A percentile compares a stretch with the other conserved stretches of the same genome.
These are phyloP conservation scores for Stromatinia cepivora DNA, from an alignment of 2,329 filamentous ascomycete species.

Conservation along the genomic window DNA sequence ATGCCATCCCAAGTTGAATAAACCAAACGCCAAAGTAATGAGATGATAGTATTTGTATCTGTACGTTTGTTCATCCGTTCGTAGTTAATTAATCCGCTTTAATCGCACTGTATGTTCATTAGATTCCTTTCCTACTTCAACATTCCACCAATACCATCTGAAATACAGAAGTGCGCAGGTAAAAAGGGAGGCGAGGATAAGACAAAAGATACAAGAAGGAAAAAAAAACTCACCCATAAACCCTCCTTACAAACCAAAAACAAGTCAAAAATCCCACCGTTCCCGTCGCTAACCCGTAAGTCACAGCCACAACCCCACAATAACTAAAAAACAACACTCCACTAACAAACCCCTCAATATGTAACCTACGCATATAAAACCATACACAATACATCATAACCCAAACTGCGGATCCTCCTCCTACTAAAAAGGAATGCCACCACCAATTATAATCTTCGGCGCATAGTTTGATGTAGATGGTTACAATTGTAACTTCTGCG, in stretches of 20 bases:
- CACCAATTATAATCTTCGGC: conserved; percentile 89
- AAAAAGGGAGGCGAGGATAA: too few species aligned
- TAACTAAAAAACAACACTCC: conserved; percentile 83
- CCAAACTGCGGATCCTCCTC: conserved; percentile 75
- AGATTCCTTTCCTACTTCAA: not conserved
- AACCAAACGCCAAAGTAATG: not conserved
- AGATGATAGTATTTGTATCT: not conserved
- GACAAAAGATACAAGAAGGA: not conserved
- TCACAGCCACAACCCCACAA: conserved; percentile 75
- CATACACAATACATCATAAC: conserved; percentile 80
- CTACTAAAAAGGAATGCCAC: conserved; percentile 85
- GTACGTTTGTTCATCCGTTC: not conserved
- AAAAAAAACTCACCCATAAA: conserved; percentile 66
- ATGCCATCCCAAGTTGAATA: not conserved
- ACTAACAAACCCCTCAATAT: conserved; percentile 78
- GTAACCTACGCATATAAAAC: conserved; percentile 79
- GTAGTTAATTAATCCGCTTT: conserved; percentile 19
- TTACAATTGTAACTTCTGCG: conserved; percentile 79
- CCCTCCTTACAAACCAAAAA: conserved; percentile 79
- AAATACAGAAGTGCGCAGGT: too few species aligned
- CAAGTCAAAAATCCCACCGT: conserved; percentile 83
- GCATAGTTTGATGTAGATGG: conserved; percentile 80
- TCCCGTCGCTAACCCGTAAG: conserved; percentile 79
- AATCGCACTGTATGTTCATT: conserved; percentile 6
- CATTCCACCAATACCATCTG: too few species aligned